Percentiles rank a stretch among this genome's conserved stretches.
phyloP scores from a whole-genome alignment of 768 basidiomycete species.

The Lactarius akahatsu region DNA sequence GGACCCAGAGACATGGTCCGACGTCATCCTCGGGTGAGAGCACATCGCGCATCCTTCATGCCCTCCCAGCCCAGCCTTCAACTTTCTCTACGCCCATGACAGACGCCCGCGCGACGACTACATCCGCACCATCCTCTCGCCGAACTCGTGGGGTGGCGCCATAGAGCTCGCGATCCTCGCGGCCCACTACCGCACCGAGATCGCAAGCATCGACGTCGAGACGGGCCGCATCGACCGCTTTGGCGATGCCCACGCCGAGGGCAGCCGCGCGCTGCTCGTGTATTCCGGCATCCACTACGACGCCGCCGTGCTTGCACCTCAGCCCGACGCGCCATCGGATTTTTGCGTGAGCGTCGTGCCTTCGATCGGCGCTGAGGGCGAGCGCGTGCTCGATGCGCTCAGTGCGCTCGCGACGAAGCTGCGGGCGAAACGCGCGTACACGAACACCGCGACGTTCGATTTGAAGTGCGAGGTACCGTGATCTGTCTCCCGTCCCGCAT shows the following conservation, averaged over 20 bases:
- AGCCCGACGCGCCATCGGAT: slow-evolving; percentile 68
- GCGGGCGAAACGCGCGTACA: slow-evolving; percentile 77
- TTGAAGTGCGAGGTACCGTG: slow-evolving; percentile 73
- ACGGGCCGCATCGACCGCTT: slow-evolving; percentile 88
- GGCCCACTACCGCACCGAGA: slow-evolving; percentile 78
- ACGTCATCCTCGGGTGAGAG: slow-evolving; percentile 80
- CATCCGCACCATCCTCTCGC: slow-evolving; percentile 75
- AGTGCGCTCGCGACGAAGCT: slow-evolving; percentile 69
- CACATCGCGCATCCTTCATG: neutral
- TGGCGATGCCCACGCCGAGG: slow-evolving; percentile 45
- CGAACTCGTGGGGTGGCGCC: slow-evolving; percentile 90
- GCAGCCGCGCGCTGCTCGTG: slow-evolving; percentile 57
- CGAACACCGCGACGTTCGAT: slow-evolving; percentile 91
- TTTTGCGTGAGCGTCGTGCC: slow-evolving; percentile 85
- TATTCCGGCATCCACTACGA: slow-evolving; percentile 99
- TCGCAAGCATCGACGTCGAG: slow-evolving; percentile 88
- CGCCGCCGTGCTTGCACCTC: slow-evolving; percentile 79
- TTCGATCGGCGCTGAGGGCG: slow-evolving; percentile 46
- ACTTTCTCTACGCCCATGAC: slow-evolving; percentile 1
- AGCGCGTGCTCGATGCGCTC: slow-evolving; percentile 63
- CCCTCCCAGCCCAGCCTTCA: slow-evolving; percentile 3
- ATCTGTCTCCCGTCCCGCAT: neutral
- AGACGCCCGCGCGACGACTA: slow-evolving; percentile 67
- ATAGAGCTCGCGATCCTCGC: slow-evolving; percentile 90
- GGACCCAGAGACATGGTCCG: slow-evolving; percentile 72